Percentiles rank a stretch among this genome's conserved stretches.
Evolutionary conservation across 2,329 filamentous ascomycete genomes (phyloP).

Genomic region (Exutisphaerella laricina): DNA sequence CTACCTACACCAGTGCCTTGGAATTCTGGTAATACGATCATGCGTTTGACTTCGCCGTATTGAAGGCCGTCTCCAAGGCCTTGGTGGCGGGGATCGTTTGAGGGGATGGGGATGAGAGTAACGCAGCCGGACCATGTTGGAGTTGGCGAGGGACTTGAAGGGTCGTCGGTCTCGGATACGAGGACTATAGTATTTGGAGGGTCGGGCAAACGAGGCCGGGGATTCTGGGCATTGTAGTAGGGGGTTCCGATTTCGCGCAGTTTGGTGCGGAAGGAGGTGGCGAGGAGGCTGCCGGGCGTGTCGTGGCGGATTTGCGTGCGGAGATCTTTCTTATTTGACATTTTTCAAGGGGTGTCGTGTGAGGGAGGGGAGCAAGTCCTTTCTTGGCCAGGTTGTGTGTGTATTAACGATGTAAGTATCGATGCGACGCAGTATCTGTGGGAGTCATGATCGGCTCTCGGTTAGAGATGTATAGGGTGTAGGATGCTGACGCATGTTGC

Average conservation of each 20-base stretch:
- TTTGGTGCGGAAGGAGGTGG: not conserved
- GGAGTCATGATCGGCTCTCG: too few relatives aligned
- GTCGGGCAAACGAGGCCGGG: not conserved
- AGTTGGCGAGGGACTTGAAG: not conserved
- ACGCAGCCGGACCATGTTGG: not conserved
- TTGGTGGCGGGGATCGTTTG: not conserved
- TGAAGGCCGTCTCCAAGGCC: not conserved
- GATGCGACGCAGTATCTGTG: too few relatives aligned
- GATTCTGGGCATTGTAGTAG: not conserved
- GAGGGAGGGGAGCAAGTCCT: too few relatives aligned
- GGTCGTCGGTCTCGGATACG: not conserved
- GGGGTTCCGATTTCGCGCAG: not conserved
- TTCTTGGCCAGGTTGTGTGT: too few relatives aligned
- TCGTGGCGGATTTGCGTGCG: not conserved
- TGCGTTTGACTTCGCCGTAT: constrained; percentile 4
- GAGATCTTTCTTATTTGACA: too few relatives aligned
- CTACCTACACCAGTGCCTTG: not conserved
- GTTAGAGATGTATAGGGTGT: too few relatives aligned
- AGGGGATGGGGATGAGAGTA: not conserved
- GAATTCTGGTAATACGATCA: not conserved
- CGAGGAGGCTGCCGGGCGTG: not conserved
- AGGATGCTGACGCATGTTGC: too few relatives aligned
- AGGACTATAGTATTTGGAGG: not conserved
- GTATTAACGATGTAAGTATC: too few relatives aligned
- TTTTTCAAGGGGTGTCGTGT: too few relatives aligned